These are phyloP conservation scores for thale cress (Arabidopsis thaliana) DNA, from an alignment of 345 rosid genomes.

Conservation along the genomic window DNA sequence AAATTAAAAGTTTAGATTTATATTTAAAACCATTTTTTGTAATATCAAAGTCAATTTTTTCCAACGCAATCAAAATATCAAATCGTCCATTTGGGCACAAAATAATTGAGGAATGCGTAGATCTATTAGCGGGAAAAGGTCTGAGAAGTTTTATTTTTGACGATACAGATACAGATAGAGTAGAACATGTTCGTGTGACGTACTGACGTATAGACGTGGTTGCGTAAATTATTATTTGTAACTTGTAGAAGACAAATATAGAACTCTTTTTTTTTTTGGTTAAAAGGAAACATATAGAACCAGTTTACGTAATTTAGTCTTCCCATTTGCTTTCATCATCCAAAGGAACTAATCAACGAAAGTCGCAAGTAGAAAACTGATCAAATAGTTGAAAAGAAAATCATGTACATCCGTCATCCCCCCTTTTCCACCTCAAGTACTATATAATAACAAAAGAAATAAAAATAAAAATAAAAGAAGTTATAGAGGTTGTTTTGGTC, in stretches of 20 bases:
- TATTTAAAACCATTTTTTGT: neutral
- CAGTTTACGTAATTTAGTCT: neutral
- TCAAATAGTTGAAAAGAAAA: neutral
- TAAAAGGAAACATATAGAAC: neutral
- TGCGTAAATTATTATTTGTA: slow-evolving; percentile 12
- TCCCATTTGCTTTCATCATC: slow-evolving; percentile 1
- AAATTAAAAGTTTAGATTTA: neutral
- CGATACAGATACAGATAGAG: neutral
- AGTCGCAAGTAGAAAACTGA: neutral
- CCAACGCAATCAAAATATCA: neutral
- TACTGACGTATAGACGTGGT: slow-evolving; percentile 26
- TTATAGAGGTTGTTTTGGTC: no score
- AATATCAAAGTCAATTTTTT: neutral
- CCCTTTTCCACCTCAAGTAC: slow-evolving; percentile 17
- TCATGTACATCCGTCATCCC: neutral
- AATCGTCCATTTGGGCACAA: neutral
- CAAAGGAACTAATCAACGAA: neutral
- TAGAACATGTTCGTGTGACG: slow-evolving; percentile 31
- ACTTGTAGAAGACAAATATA: neutral
- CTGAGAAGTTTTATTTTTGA: neutral
- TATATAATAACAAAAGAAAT: no score
- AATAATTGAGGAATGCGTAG: neutral
- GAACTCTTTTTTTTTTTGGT: no score
- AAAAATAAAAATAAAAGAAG: no score
- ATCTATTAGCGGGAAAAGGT: neutral